A percentile compares a stretch with the other conserved stretches of the same genome.
Conservation (phyloP, 2,329 filamentous ascomycete species). For the Ceratocystis huliohia region DNA sequence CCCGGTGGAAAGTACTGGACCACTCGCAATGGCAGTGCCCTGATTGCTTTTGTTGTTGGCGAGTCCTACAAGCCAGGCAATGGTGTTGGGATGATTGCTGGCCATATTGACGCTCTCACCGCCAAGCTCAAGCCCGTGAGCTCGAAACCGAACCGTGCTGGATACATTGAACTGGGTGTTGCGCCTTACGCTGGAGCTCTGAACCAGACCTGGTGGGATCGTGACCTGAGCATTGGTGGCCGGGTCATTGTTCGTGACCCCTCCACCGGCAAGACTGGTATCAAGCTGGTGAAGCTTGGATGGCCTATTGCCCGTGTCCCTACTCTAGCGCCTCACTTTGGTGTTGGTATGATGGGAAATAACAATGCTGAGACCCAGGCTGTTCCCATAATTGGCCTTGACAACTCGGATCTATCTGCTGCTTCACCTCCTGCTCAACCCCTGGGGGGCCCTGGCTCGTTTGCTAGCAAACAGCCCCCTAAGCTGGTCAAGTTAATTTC, state of each 20-base stretch:
- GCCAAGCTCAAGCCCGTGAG: slow-evolving; percentile 85
- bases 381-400: slow-evolving; percentile 84
- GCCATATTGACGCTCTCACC: slow-evolving; percentile 85
- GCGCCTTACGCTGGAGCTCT: slow-evolving; percentile 84
- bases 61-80: slow-evolving; percentile 70
- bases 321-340: slow-evolving; percentile 88
- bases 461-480: slow-evolving; percentile 71
- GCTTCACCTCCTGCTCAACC: slow-evolving; percentile 25
- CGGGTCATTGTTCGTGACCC: slow-evolving; percentile 70
- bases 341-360: slow-evolving; percentile 53
- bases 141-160: slow-evolving; percentile 68
- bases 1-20: slow-evolving; percentile 80
- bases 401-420: slow-evolving; percentile 48
- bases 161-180: slow-evolving; percentile 79
- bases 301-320: slow-evolving; percentile 92
- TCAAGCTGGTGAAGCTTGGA: slow-evolving; percentile 75
- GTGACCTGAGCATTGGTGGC: slow-evolving; percentile 82
- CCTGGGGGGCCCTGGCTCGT: slow-evolving; percentile 57
- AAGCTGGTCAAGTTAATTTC: slow-evolving; percentile 74
- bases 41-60: slow-evolving; percentile 78
- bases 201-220: slow-evolving; percentile 91
- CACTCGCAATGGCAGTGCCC: slow-evolving; percentile 69
- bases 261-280: slow-evolving; percentile 59
- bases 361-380: slow-evolving; percentile 85
- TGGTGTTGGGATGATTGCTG: slow-evolving; percentile 76